Conservation (phyloP, 1,284 basidiomycete genomes). For the Puccinia brachypodii region DNA sequence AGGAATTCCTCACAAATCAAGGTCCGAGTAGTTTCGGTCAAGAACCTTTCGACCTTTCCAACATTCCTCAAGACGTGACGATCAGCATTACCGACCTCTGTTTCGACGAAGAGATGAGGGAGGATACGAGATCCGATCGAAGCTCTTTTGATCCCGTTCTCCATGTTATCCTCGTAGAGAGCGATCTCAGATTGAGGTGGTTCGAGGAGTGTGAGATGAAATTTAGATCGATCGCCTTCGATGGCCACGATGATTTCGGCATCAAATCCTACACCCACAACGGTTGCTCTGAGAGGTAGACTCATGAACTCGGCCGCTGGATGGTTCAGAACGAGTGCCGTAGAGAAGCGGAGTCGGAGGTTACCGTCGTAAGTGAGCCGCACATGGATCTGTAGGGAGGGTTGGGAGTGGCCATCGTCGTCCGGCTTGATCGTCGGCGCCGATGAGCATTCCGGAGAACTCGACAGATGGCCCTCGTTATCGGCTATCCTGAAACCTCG, state of each 20-base stretch:
- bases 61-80: conserved; percentile 97
- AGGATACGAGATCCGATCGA: conserved; percentile 72
- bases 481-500: conserved; percentile 76
- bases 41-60: conserved; percentile 90
- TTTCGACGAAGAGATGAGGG: conserved; percentile 90
- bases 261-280: conserved; percentile 81
- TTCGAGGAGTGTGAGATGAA: conserved; percentile 85
- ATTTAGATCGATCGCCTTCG: conserved; percentile 71
- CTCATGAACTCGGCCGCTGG: conserved; percentile 93
- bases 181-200: conserved; percentile 19
- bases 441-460: conserved; percentile 45
- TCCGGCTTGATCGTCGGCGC: conserved; percentile 13
- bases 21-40: conserved; percentile 89
- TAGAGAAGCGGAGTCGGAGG: conserved; percentile 69
- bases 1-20: conserved; percentile 67
- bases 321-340: conserved; percentile 92
- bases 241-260: conserved; percentile 88
- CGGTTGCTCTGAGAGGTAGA: conserved; percentile 84
- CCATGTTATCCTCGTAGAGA: not conserved
- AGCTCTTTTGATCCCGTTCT: not conserved
- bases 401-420: conserved; percentile 50
- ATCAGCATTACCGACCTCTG: conserved; percentile 91
- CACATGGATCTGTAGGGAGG: conserved; percentile 60
- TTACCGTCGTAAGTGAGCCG: conserved; percentile 59
- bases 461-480: conserved; percentile 68